These are phyloP conservation scores for Phytophthora pisi DNA, from an alignment of 352 stramenopile genomes.

Conservation along the genomic window DNA sequence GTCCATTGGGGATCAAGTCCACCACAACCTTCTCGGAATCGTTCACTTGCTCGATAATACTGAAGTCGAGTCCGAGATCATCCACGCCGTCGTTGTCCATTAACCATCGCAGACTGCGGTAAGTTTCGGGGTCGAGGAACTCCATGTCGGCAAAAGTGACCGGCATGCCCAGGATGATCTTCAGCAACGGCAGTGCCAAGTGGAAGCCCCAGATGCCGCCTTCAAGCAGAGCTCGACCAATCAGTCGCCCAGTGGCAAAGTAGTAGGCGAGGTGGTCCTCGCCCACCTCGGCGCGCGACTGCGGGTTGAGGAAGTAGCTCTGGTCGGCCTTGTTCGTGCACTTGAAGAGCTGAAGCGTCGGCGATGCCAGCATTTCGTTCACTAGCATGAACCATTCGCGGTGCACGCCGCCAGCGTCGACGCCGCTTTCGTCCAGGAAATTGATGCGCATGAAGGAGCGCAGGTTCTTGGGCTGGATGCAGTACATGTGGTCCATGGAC, in stretches of 20 bases:
- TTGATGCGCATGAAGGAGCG: slow-evolving; percentile 85
- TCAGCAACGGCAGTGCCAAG: slow-evolving; percentile 95
- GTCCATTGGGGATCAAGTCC: slow-evolving; percentile 53
- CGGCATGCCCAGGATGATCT: slow-evolving; percentile 96
- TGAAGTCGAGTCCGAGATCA: slow-evolving; percentile 69
- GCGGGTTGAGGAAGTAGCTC: slow-evolving; percentile 66
- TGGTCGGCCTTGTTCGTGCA: slow-evolving; percentile 66
- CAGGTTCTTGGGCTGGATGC: slow-evolving; percentile 61
- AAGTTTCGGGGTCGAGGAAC: slow-evolving; percentile 59
- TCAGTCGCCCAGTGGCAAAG: slow-evolving; percentile 59
- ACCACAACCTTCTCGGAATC: slow-evolving; percentile 43
- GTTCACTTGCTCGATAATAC: slow-evolving; percentile 42
- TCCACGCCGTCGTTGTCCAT: slow-evolving; percentile 60
- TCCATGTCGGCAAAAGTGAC: slow-evolving; percentile 94
- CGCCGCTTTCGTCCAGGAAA: slow-evolving; percentile 84
- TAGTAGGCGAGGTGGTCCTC: slow-evolving; percentile 73
- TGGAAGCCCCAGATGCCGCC: slow-evolving; percentile 93
- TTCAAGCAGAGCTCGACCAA: slow-evolving; percentile 79
- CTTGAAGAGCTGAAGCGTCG: slow-evolving; percentile 55
- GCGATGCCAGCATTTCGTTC: slow-evolving; percentile 57
- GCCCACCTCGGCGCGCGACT: slow-evolving; percentile 51
- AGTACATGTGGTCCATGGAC: slow-evolving; percentile 70
- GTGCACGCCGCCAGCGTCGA: slow-evolving; percentile 88
- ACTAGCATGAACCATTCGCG: slow-evolving; percentile 94
- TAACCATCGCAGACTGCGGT: slow-evolving; percentile 62